Base-by-base conservation (phyloP, 2,329 filamentous ascomycete species). In the Ophiostoma sp. region DNA sequence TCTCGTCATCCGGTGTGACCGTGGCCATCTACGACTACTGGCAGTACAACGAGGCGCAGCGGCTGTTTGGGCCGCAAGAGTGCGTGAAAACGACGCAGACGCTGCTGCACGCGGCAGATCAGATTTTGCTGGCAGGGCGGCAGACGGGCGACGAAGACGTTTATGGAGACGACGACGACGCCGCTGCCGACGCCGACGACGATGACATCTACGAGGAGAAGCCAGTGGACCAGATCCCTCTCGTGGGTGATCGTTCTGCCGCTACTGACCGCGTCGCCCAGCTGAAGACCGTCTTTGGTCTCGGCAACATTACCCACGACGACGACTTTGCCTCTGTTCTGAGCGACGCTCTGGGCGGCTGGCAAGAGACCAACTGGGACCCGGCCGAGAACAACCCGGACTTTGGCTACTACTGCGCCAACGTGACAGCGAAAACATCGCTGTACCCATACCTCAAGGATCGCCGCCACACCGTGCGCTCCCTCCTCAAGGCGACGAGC, bases 1-100 rank as follows among this genome's bases (percentile, higher is more conserved):
- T 97, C 69, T 91, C 92, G 0, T 94, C 92, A 0, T 95, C 92
- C 0, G 94, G 92, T 0, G 93, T 96, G 0, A 93, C 92, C 0
- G 88, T 89, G 74, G 93, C 93, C 3, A 92, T 96, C 72, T 90
- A 89, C 76, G 92, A 96, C 77, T 95, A 91, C 81, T 95, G 92
- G 86, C 79, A 87, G 77, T 89, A 89, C 77, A 85, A 80, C 55
- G 86, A 88, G 77, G 87, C 86, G 0, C 84, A 85, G 0, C 82
- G 84, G 1, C 78, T 84, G 15, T 89, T 82, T 72, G 83, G 83
- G 0, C 87, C 87, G 77, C 81, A 85, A 0, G 86, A 88, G 42
- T 96, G 93, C 78, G 86, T 94, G 48, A 82, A 84, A 0, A 86
- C 86, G 1, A 91, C 90, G 0, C 89, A 92, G 78, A 90, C 84